These are phyloP conservation scores for Phaseolus lunatus DNA, from an alignment of 306 rosid genomes.

Conservation along the genomic window DNA sequence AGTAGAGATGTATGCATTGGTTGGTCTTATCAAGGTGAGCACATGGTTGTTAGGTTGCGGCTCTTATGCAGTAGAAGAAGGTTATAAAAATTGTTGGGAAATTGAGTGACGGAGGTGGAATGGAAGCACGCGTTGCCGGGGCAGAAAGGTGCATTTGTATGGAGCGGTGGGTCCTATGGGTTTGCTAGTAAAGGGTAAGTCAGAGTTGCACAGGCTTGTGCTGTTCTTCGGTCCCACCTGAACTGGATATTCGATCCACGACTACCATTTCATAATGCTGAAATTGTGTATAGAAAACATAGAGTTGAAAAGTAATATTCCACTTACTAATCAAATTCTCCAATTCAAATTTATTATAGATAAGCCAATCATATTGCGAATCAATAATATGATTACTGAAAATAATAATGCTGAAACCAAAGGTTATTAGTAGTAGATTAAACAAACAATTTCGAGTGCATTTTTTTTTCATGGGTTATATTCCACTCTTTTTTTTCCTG, in stretches of 20 bases:
- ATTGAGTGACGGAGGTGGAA: conserved; percentile 51
- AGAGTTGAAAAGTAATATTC: too few species aligned
- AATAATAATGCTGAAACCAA: too few species aligned
- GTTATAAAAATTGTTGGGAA: not conserved
- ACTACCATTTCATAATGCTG: not conserved
- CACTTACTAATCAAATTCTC: too few species aligned
- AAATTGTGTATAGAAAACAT: too few species aligned
- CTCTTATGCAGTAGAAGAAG: not conserved
- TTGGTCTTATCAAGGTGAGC: conserved; percentile 13
- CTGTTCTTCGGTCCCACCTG: conserved; percentile 58
- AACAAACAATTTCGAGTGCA: too few species aligned
- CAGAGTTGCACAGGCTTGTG: conserved; percentile 51
- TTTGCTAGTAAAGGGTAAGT: conserved; percentile 46
- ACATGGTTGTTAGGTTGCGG: not conserved
- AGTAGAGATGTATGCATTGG: not conserved
- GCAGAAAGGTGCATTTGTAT: conserved; percentile 67
- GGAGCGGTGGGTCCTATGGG: conserved; percentile 83
- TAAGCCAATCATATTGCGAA: too few species aligned
- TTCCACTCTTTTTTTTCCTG: too few species aligned
- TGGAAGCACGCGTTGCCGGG: conserved; percentile 90
- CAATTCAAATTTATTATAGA: too few species aligned
- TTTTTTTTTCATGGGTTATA: too few species aligned
- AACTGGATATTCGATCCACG: conserved; percentile 24
- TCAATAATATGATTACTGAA: too few species aligned
- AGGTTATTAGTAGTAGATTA: too few species aligned